phyloP scores from a whole-genome alignment of 2,329 filamentous ascomycete species.

The Colletotrichum falcatum region DNA sequence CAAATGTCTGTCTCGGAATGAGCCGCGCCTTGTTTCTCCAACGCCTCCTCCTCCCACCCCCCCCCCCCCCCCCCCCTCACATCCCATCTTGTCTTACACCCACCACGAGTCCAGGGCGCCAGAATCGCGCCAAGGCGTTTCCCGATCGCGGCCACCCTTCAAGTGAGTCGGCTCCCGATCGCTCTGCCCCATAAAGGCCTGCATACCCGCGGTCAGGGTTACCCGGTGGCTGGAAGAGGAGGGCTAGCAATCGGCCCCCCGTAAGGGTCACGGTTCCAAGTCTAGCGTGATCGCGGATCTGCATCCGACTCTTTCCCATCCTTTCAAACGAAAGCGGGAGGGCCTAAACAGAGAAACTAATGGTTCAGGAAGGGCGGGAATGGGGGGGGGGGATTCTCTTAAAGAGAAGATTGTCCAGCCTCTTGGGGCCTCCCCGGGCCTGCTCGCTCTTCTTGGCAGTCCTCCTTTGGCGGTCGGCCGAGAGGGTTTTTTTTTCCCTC shows the following conservation, averaged over 20 bases:
- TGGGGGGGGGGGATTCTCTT: no score
- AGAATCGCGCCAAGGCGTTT: background rate
- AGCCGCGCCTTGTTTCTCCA: background rate
- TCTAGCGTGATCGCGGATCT: background rate
- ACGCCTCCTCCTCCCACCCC: background rate
- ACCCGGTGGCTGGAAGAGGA: background rate
- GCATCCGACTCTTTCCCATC: background rate
- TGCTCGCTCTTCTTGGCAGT: accelerated
- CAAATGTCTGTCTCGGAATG: background rate
- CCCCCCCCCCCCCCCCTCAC: no score
- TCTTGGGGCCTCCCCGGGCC: no score
- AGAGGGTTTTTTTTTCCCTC: no score
- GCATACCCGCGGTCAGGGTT: background rate
- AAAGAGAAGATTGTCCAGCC: background rate
- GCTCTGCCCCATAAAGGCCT: background rate
- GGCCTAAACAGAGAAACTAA: background rate
- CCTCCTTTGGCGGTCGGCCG: background rate
- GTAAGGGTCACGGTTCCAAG: background rate
- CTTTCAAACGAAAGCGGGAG: background rate
- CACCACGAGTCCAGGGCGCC: background rate
- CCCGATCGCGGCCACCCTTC: no score
- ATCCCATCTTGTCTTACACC: background rate
- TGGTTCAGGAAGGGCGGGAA: background rate
- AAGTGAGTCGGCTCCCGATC: background rate
- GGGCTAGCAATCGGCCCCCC: background rate